Percentiles rank a stretch among this genome's conserved stretches.
Evolutionary conservation across 2,329 filamentous ascomycete species (phyloP).

Genomic region (Pezicula carpinea): DNA sequence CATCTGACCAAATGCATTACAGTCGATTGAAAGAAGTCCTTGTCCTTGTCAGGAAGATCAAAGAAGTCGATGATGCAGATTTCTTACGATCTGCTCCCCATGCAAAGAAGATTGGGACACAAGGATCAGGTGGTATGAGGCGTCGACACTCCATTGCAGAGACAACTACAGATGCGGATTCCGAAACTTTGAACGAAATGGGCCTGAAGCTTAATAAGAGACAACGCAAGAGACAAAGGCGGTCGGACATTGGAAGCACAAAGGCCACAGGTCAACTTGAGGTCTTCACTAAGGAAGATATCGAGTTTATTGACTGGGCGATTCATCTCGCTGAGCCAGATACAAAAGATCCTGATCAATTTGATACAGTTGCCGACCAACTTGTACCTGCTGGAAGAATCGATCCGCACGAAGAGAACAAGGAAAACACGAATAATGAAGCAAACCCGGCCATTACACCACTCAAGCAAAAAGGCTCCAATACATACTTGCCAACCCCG

Average conservation of each 20-base stretch:
- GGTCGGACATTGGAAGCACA: constrained; percentile 1
- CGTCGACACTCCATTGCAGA: constrained; percentile 6
- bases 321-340: constrained; percentile 22
- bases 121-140: neutral
- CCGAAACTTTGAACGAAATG: constrained; percentile 12
- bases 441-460: neutral
- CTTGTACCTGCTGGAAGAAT: constrained; percentile 15
- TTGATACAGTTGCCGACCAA: constrained; percentile 17
- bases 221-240: constrained; percentile 23
- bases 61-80: constrained; percentile 14
- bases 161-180: constrained; percentile 14
- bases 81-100: neutral
- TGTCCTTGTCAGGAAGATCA: constrained; percentile 20
- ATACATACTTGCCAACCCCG: constrained; percentile 14
- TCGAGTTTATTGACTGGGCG: constrained; percentile 25
- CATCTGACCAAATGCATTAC: constrained; percentile 28
- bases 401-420: neutral
- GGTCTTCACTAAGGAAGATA: constrained; percentile 19
- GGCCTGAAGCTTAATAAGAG: constrained; percentile 14
- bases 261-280: constrained; percentile 14
- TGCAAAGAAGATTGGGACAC: neutral
- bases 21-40: constrained; percentile 27
- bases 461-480: constrained; percentile 5
- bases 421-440: neutral
- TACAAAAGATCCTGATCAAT: constrained; percentile 19